Evolutionary conservation across 108 stramenopile genomes (phyloP), one percentile per base, ranked within the genome.

Genomic region (Nannochloropsis salina): DNA sequence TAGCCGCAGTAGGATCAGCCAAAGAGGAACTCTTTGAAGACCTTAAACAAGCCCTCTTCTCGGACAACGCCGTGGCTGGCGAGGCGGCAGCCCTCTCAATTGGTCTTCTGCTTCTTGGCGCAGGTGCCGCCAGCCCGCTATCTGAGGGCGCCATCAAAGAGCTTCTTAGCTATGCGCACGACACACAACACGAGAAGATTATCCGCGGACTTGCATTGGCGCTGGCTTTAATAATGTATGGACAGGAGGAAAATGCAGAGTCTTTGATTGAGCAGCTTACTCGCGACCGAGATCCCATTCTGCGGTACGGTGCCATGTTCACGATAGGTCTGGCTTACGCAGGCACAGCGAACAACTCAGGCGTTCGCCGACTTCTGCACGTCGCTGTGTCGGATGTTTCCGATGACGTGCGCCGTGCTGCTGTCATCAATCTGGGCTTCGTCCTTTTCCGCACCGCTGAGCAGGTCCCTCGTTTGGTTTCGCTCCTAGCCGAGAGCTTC

Each of bases 171-270:
- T 98, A 98, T 84, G 96, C 97, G 18, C 94, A 96, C 43, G 97
- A 97, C 88, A 99, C 99, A 8, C 93, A 94, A 20, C 98, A 98
- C 92, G 99, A 99, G 90, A 99, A 99, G 90, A 99, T 98, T 86
- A 97, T 97, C 89, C 96, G 99, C 22, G 98, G 97, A 11, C 93
- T 98, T 84, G 93, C 97, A 83, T 93, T 99, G 91, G 96, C 96
- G 74, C 84, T 99, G 41, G 97, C 98, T 11, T 91, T 99, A 20
- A 95, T 97, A 45, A 93, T 96, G 80, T 97, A 92, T 88, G 97
- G 97, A 9, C 96, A 96, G 85, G 99, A 99, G 87, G 98, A 98
- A 85, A 94, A 93, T 85, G 98, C 98, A 1, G 99, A 99, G 86
- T 95, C 93, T 2, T 85, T 93, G 44, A 97, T 98, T 84, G 97